Conservation (phyloP, 1,284 basidiomycete genomes). For the Termitomyces sp. region DNA sequence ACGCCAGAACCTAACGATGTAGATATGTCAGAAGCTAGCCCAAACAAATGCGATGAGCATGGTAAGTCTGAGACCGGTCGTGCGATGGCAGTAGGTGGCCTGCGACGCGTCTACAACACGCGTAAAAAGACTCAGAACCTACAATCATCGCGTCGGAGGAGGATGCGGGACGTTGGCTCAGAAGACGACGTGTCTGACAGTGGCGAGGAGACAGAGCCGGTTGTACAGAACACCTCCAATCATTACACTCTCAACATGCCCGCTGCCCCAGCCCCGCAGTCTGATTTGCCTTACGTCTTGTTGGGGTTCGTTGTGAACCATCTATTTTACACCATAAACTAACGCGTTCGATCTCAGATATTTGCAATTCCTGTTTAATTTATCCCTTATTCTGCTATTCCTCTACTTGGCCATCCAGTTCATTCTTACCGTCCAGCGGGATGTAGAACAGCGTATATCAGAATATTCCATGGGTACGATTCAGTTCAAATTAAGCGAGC, state of each 20-base stretch:
- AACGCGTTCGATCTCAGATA: slow-evolving; percentile 50
- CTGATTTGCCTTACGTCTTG: slow-evolving; percentile 68
- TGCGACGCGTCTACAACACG: slow-evolving; percentile 63
- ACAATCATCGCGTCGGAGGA: slow-evolving; percentile 21
- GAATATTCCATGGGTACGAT: slow-evolving; percentile 83
- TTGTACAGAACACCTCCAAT: slow-evolving; percentile 58
- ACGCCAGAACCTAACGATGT: slow-evolving; percentile 56
- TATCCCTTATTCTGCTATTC: slow-evolving; percentile 80
- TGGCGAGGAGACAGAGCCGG: slow-evolving; percentile 37
- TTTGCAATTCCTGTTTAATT: slow-evolving; percentile 92
- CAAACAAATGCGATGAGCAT: slow-evolving; percentile 42
- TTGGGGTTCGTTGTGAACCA: slow-evolving; percentile 54
- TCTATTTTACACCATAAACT: slow-evolving; percentile 3
- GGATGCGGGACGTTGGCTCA: slow-evolving; percentile 24
- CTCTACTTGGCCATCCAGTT: slow-evolving; percentile 84
- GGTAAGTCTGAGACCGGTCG: slow-evolving; percentile 32
- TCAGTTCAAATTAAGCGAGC: not conserved
- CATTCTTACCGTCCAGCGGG: slow-evolving; percentile 84
- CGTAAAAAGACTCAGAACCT: slow-evolving; percentile 45
- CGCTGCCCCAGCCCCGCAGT: slow-evolving; percentile 45
- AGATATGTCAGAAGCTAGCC: slow-evolving; percentile 68
- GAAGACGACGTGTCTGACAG: slow-evolving; percentile 36
- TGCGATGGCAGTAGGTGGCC: slow-evolving; percentile 59
- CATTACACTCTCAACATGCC: slow-evolving; percentile 80
- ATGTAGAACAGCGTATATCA: slow-evolving; percentile 84